Conservation (phyloP, 2,329 filamentous ascomycete species). For the Alternaria longipes region DNA sequence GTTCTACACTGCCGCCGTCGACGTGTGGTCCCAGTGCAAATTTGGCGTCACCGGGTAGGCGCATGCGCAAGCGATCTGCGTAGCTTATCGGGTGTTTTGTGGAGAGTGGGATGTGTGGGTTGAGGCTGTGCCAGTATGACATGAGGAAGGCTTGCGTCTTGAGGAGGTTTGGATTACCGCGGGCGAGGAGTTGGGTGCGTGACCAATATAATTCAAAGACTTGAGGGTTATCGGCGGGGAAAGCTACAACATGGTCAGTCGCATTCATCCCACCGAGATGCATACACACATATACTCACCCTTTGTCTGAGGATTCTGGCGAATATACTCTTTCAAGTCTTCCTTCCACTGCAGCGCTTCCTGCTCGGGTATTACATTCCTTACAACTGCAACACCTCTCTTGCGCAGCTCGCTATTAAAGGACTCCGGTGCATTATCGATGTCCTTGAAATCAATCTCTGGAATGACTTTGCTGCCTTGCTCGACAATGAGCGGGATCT, state of each 20-base stretch:
- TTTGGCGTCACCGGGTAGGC: constrained; percentile 64
- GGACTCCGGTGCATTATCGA: constrained; percentile 59
- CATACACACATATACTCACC: constrained; percentile 24
- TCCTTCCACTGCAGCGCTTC: constrained; percentile 58
- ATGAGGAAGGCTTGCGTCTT: constrained; percentile 59
- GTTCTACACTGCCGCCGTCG: constrained; percentile 61
- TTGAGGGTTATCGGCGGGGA: constrained; percentile 59
- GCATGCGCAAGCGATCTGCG: constrained; percentile 60
- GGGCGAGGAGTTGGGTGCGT: constrained; percentile 57
- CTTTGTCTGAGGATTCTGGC: constrained; percentile 57
- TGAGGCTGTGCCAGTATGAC: constrained; percentile 59
- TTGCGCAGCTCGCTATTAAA: constrained; percentile 68
- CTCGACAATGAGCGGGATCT: constrained; percentile 56
- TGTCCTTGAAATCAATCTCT: constrained; percentile 58
- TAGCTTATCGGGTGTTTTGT: constrained; percentile 59
- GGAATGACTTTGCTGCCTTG: constrained; percentile 56
- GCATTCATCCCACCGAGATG: background rate
- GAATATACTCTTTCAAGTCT: constrained; percentile 56
- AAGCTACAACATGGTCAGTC: constrained; percentile 47
- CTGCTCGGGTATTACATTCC: constrained; percentile 55
- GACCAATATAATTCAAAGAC: constrained; percentile 64
- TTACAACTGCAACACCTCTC: constrained; percentile 61
- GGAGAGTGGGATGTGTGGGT: constrained; percentile 55
- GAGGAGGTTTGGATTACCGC: constrained; percentile 58
- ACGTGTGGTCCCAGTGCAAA: constrained; percentile 67